Evolutionary conservation across 352 stramenopile species (phyloP), one percentile per base, ranked within the genome.

Genomic region (Ophiocytium majus): DNA sequence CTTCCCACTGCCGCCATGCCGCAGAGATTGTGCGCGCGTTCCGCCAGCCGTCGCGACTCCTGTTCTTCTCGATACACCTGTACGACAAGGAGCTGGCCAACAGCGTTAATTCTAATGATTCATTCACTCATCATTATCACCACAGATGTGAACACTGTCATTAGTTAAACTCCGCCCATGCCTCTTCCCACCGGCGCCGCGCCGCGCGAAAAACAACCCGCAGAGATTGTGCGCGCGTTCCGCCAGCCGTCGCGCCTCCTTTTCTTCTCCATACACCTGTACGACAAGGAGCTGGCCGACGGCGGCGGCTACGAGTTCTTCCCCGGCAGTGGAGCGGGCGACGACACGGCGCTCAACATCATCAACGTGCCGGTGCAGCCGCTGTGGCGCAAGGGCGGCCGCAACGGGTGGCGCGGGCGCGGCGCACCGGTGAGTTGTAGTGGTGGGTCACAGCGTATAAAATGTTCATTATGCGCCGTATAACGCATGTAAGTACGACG

Each of bases 291-390:
- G 32, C 5, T n/a, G 33, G 33, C 34, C n/a, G 74, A 87, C 83
- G 63, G 50, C n/a, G 80, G 43, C 19, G 50, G 81, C 43, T 93
- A 90, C 79, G 84, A 91, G 81, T 93, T 93, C 71, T 93, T 92
- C 84, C 91, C 91, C 10, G 91, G 91, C 17, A 92, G 80, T 63
- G 91, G 91, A 0, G 83, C 85, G 19, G 19, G 82, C 10, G 85
- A 93, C 80, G 88, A 92, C 86, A 36, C 86, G 19, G 57, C 79
- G 10, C 50, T 83, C 33, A 94, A 94, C 86, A 92, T 94, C 33
- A 91, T 93, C 83, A 94, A 94, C 86, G 88, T 89, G 9, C 91
- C 91, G 0, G 76, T 94, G 0, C 76, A 71, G 76, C 91, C 91
- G 17, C 82, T 94, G 0, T 94, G 91, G 91, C 78, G 66, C 14